phyloP scores from a whole-genome alignment of 768 basidiomycete genomes.

The Agaricus subrufescens region DNA sequence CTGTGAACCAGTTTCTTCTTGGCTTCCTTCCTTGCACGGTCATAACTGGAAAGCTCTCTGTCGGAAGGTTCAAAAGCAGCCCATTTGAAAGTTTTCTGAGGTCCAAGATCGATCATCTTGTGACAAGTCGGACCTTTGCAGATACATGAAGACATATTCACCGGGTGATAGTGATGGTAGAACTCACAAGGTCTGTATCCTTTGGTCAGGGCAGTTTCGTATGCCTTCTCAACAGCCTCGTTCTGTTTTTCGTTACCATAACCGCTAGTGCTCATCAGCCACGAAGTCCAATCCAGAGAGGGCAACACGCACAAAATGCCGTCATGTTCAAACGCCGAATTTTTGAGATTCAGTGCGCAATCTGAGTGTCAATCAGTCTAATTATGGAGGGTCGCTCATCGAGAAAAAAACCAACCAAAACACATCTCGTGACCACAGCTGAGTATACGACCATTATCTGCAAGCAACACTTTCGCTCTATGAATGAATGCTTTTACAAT shows the following conservation, averaged over 20 bases:
- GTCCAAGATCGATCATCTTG: constrained; percentile 51
- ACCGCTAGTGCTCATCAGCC: constrained; percentile 32
- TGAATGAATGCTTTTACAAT: neutral
- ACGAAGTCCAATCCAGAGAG: neutral
- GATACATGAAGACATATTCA: neutral
- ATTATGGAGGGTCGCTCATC: neutral
- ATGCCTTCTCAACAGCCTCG: constrained; percentile 47
- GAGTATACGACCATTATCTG: constrained; percentile 52
- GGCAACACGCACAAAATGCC: constrained; percentile 50
- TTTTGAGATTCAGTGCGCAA: constrained; percentile 50
- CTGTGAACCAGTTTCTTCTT: constrained; percentile 16
- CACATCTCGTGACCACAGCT: constrained; percentile 68
- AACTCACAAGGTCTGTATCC: constrained; percentile 55
- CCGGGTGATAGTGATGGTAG: neutral
- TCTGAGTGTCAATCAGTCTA: constrained; percentile 26
- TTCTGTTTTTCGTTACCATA: constrained; percentile 54
- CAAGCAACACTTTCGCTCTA: neutral
- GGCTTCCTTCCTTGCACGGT: constrained; percentile 27
- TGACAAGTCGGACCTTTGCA: constrained; percentile 62
- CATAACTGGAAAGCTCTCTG: constrained; percentile 45
- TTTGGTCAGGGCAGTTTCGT: constrained; percentile 51
- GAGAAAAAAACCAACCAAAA: constrained; percentile 31
- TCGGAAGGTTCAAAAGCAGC: constrained; percentile 66
- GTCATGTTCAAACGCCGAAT: constrained; percentile 47
- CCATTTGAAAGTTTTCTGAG: constrained; percentile 52